A percentile compares a stretch with the other conserved stretches of the same genome.
phyloP scores from a whole-genome alignment of 176 grass and related monocot genomes.

The Chloris gayana region DNA sequence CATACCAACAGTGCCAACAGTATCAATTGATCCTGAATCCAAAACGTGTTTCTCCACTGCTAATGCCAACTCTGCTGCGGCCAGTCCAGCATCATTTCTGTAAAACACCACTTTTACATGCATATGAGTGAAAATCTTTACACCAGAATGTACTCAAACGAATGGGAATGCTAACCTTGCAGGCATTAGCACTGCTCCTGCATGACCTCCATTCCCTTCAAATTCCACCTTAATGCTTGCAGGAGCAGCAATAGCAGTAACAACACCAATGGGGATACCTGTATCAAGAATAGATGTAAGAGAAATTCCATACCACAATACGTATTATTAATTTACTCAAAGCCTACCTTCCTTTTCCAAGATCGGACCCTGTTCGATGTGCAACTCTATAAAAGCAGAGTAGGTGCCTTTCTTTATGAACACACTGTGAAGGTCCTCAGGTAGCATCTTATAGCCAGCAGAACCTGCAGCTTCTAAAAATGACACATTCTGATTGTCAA shows the following conservation, averaged over 20 bases:
- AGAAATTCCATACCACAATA: conserved; percentile 6
- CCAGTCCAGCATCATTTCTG: conserved; percentile 95
- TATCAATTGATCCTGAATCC: conserved; percentile 90
- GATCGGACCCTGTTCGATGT: conserved; percentile 94
- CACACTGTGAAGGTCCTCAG: conserved; percentile 63
- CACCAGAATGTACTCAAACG: neutral
- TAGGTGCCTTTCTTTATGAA: conserved; percentile 76
- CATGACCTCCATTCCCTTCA: conserved; percentile 94
- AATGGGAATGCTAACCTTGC: conserved; percentile 59
- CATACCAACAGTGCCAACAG: conserved; percentile 91
- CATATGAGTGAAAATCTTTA: neutral
- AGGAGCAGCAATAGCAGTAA: conserved; percentile 97
- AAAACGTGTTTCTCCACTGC: conserved; percentile 89
- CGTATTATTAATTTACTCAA: neutral
- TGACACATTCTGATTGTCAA: conserved; percentile 81
- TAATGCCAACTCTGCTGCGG: conserved; percentile 85
- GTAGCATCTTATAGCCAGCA: conserved; percentile 71
- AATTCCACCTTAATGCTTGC: conserved; percentile 90
- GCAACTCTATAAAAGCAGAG: conserved; percentile 92
- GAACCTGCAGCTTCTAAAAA: conserved; percentile 82
- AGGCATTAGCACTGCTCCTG: conserved; percentile 93
- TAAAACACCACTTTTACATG: conserved; percentile 22
- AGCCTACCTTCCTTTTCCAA: conserved; percentile 92
- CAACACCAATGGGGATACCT: conserved; percentile 90
- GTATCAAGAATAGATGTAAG: conserved; percentile 32